Evolutionary conservation across 805 yeast species (phyloP).

Genomic region (Candida orba): DNA sequence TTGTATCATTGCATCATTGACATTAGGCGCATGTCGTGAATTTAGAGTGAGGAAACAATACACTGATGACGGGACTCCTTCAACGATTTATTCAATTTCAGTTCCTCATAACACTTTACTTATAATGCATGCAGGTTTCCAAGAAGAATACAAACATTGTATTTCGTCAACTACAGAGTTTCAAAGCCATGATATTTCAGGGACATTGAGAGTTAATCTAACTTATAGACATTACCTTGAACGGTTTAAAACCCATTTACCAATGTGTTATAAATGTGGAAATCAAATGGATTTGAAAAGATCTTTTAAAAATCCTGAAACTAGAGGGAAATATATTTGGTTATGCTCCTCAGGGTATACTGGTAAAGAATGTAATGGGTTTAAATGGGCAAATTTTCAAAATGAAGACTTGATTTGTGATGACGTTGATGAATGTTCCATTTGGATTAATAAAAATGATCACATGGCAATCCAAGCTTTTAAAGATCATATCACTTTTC

Average conservation of each 20-base stretch:
- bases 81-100: conserved; percentile 43
- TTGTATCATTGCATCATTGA: conserved; percentile 57
- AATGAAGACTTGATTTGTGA: conserved; percentile 28
- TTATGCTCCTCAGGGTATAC: conserved; percentile 43
- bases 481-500: conserved; percentile 7
- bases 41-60: conserved; percentile 49
- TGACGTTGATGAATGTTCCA: conserved; percentile 28
- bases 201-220: conserved; percentile 48
- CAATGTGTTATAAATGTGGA: conserved; percentile 36
- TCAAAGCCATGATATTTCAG: conserved; percentile 41
- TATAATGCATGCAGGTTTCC: conserved; percentile 75
- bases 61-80: conserved; percentile 22
- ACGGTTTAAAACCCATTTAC: conserved; percentile 28
- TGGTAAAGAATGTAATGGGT: conserved; percentile 40
- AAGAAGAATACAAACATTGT: conserved; percentile 66
- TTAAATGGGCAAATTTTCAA: conserved; percentile 44
- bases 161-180: conserved; percentile 41
- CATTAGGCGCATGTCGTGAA: conserved; percentile 64
- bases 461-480: conserved; percentile 18
- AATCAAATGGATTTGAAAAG: conserved; percentile 47
- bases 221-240: conserved; percentile 55
- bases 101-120: conserved; percentile 63
- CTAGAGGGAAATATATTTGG: conserved; percentile 61
- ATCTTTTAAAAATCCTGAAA: conserved; percentile 37
- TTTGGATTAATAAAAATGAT: conserved; percentile 43